These are phyloP conservation scores for Posidonia oceanica DNA, from an alignment of 116 monocot genomes.

Conservation along the genomic window DNA sequence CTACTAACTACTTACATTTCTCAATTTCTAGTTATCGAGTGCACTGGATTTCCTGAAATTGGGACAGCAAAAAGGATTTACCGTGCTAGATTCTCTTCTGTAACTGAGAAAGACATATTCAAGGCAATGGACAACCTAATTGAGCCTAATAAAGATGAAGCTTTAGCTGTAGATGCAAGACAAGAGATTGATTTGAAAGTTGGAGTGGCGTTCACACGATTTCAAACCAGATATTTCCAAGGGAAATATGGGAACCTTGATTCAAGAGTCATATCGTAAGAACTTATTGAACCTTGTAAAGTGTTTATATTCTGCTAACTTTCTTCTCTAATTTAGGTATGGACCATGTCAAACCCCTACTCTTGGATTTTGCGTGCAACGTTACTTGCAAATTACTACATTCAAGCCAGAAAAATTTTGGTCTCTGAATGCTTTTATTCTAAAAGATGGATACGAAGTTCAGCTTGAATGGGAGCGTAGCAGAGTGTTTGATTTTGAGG, in stretches of 20 bases:
- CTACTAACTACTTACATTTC: neutral
- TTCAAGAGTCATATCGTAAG: conserved; percentile 94
- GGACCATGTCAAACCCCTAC: conserved; percentile 99
- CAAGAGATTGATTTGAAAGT: conserved; percentile 99
- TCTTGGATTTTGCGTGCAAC: conserved; percentile 94
- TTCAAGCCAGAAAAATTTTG: conserved; percentile 96
- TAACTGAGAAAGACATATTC: conserved; percentile 84
- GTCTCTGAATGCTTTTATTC: conserved; percentile 53
- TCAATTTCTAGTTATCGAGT: conserved; percentile 59
- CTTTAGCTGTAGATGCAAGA: conserved; percentile 88
- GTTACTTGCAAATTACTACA: conserved; percentile 83
- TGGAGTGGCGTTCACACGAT: conserved; percentile 94
- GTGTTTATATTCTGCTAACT: conserved; percentile 1
- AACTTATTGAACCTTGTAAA: neutral
- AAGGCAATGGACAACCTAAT: conserved; percentile 79
- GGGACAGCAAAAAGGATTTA: conserved; percentile 47
- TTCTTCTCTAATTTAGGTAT: conserved; percentile 53
- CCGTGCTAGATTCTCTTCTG: conserved; percentile 90
- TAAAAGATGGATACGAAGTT: conserved; percentile 84
- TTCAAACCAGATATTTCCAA: conserved; percentile 95
- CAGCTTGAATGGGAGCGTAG: conserved; percentile 82
- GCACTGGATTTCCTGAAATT: conserved; percentile 57
- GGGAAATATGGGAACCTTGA: conserved; percentile 99
- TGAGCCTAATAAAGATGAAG: conserved; percentile 77
- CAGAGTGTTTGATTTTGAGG: conserved; percentile 75